These are phyloP conservation scores for Pythium myriotylum DNA, from an alignment of 352 stramenopile species.

Conservation along the genomic window DNA sequence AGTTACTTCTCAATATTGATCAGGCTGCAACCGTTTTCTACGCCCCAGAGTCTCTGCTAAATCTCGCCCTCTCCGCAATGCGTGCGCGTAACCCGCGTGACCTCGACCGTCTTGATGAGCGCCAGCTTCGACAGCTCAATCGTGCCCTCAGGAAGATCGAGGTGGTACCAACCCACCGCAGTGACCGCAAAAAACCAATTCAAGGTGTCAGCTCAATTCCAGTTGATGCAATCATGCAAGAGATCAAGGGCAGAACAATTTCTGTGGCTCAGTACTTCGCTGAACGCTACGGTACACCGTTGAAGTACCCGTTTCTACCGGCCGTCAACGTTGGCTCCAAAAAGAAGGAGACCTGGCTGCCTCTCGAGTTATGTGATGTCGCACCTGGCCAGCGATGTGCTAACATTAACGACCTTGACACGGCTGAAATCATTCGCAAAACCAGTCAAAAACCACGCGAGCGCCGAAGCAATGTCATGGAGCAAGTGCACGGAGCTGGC, in stretches of 20 bases:
- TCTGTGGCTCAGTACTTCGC: conserved; percentile 67
- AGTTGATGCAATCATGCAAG: conserved; percentile 47
- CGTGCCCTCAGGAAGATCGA: conserved; percentile 56
- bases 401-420: conserved; percentile 81
- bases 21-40: conserved; percentile 76
- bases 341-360: conserved; percentile 58
- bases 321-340: conserved; percentile 71
- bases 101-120: conserved; percentile 40
- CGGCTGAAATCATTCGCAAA: conserved; percentile 81
- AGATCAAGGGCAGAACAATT: conserved; percentile 53
- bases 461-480: conserved; percentile 58
- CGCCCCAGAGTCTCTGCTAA: conserved; percentile 48
- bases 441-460: conserved; percentile 52
- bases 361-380: conserved; percentile 84
- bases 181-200: conserved; percentile 59
- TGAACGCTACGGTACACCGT: conserved; percentile 51
- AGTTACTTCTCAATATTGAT: conserved; percentile 76
- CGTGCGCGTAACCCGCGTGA: conserved; percentile 39
- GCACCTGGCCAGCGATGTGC: conserved; percentile 66
- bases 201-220: conserved; percentile 49
- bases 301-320: conserved; percentile 70
- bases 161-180: conserved; percentile 59
- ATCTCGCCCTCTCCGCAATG: conserved; percentile 47
- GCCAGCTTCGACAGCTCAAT: conserved; percentile 35
- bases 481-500: conserved; percentile 59